These are phyloP conservation scores for Boletellus deceptivus DNA, from an alignment of 1,284 basidiomycete species.

Conservation along the genomic window DNA sequence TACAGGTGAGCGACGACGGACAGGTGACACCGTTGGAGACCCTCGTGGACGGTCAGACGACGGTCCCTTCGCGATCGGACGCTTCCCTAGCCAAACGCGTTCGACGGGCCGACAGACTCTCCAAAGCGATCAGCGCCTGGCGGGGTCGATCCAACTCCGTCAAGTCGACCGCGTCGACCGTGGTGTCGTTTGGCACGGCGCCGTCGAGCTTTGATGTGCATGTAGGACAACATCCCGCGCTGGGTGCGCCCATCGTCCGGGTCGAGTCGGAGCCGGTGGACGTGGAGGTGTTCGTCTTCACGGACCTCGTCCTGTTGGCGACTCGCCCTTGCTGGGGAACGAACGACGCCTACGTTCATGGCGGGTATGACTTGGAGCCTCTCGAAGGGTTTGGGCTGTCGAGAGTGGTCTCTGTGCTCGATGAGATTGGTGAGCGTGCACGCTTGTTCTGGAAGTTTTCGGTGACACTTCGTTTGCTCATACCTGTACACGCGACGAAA, in stretches of 20 bases:
- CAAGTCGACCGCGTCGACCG: constrained; percentile 46
- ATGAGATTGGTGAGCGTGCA: constrained; percentile 29
- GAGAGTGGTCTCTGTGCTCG: constrained; percentile 50
- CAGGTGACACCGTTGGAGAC: not conserved
- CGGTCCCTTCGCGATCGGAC: constrained; percentile 3
- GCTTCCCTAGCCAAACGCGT: not conserved
- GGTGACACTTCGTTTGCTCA: constrained; percentile 57
- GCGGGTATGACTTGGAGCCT: constrained; percentile 28
- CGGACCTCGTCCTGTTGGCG: constrained; percentile 42
- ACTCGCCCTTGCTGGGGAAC: constrained; percentile 21
- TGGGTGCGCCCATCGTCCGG: constrained; percentile 26
- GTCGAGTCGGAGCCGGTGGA: constrained; percentile 28
- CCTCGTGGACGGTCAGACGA: not conserved
- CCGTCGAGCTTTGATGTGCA: constrained; percentile 25
- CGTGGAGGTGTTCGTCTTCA: constrained; percentile 58
- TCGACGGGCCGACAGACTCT: constrained; percentile 24
- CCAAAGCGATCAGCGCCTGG: constrained; percentile 30
- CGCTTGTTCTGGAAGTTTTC: not conserved
- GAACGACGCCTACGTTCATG: not conserved
- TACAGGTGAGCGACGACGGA: constrained; percentile 22
- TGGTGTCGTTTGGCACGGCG: constrained; percentile 32
- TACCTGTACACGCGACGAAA: constrained; percentile 26
- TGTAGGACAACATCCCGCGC: not conserved
- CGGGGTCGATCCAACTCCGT: constrained; percentile 47
- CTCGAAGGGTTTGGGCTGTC: constrained; percentile 55